A percentile compares a stretch with the other conserved stretches of the same genome.
phyloP scores from a whole-genome alignment of 2,329 filamentous ascomycete genomes.

The Tolypocladium tundrense region DNA sequence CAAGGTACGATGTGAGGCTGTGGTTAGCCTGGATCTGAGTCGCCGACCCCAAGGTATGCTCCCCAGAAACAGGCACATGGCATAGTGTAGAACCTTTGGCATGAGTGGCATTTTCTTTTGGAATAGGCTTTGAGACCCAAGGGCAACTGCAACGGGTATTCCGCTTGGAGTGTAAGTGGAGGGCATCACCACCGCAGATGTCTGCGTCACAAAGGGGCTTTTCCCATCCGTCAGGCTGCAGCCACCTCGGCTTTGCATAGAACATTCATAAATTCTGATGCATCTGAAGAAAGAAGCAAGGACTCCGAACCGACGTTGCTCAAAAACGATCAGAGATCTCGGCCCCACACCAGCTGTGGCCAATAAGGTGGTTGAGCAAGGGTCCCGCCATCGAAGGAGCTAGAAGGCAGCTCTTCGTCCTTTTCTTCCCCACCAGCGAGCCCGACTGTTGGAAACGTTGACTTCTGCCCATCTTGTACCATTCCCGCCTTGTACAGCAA shows the following conservation, averaged over 20 bases:
- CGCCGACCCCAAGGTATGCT: not conserved
- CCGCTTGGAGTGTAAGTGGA: no score
- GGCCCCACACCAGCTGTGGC: constrained; percentile 13
- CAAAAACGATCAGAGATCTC: not conserved
- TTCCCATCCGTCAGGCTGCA: not conserved
- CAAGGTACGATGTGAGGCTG: not conserved
- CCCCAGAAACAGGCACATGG: not conserved
- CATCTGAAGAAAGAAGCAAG: not conserved
- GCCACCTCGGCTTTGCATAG: not conserved
- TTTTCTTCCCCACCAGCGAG: constrained; percentile 1
- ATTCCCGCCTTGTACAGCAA: not conserved
- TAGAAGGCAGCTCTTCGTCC: constrained; percentile 22
- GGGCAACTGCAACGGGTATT: no score
- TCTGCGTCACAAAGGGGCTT: no score
- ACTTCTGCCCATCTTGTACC: not conserved
- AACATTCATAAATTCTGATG: not conserved
- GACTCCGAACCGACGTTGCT: no score
- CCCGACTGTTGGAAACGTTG: not conserved
- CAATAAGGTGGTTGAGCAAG: constrained; percentile 18
- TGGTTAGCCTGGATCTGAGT: not conserved
- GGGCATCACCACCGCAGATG: no score
- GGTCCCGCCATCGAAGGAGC: constrained; percentile 29
- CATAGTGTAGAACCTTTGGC: not conserved
- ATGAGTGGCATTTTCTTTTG: not conserved
- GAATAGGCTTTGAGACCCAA: not conserved